A percentile compares a stretch with the other conserved stretches of the same genome.
Conservation (phyloP, 192 early-diverging fungal species). For the Backusella psychrophila region DNA sequence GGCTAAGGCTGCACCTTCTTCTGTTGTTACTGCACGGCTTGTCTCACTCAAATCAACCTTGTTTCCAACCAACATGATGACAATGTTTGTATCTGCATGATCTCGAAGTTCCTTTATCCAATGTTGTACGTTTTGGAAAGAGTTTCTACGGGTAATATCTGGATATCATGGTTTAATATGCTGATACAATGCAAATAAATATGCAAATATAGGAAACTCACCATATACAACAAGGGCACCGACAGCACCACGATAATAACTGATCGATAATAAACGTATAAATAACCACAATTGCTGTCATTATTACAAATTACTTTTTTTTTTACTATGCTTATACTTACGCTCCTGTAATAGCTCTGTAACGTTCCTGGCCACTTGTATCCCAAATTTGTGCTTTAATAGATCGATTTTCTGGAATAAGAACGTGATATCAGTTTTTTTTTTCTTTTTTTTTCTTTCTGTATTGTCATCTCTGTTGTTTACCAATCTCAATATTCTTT, state of each 20-base stretch:
- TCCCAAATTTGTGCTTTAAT: slow-evolving; percentile 56
- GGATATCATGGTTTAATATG: background rate
- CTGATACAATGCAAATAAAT: background rate
- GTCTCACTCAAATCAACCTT: slow-evolving; percentile 79
- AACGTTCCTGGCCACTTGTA: slow-evolving; percentile 90
- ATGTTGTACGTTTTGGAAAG: slow-evolving; percentile 82
- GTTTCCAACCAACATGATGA: slow-evolving; percentile 92
- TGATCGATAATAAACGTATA: slow-evolving; percentile 13
- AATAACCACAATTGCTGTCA: background rate
- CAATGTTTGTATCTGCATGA: slow-evolving; percentile 88
- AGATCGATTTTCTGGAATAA: slow-evolving; percentile 36
- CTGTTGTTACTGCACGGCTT: slow-evolving; percentile 62
- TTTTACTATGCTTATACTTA: slow-evolving; percentile 14
- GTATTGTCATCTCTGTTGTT: background rate
- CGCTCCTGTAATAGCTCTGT: slow-evolving; percentile 79
- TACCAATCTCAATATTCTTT: slow-evolving; percentile 44
- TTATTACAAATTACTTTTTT: background rate
- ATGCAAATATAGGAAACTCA: slow-evolving; percentile 50
- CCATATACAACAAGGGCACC: slow-evolving; percentile 91
- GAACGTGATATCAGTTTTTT: background rate
- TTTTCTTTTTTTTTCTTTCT: background rate
- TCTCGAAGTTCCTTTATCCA: slow-evolving; percentile 94
- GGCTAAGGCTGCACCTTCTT: slow-evolving; percentile 78
- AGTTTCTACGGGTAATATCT: slow-evolving; percentile 52
- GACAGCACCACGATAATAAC: slow-evolving; percentile 94